Evolutionary conservation across 179 eudicot genomes (phyloP).

Genomic region (Beta corolliflora): DNA sequence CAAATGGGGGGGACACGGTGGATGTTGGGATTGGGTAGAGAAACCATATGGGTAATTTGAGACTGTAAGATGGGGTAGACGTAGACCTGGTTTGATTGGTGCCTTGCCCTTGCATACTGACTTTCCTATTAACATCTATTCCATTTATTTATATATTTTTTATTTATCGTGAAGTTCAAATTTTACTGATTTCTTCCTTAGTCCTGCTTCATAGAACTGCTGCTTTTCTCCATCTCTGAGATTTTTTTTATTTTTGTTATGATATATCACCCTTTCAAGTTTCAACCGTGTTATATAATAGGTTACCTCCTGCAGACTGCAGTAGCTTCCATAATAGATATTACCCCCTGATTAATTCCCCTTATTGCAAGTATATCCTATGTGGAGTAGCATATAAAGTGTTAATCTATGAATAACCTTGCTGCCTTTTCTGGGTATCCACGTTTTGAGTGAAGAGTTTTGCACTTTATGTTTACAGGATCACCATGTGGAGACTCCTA

Average conservation of each 20-base stretch:
- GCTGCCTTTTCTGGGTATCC: background rate
- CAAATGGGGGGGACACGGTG: background rate
- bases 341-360: background rate
- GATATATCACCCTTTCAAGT: too few species aligned
- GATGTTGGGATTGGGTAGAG: background rate
- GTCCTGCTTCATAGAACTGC: too few species aligned
- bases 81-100: too few species aligned
- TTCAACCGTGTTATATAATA: background rate
- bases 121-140: too few species aligned
- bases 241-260: too few species aligned
- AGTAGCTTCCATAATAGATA: background rate
- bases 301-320: background rate
- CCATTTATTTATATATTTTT: too few species aligned
- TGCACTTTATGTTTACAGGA: conserved; percentile 39
- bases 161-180: too few species aligned
- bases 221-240: too few species aligned
- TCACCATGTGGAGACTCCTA: conserved; percentile 69
- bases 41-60: background rate
- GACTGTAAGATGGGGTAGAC: background rate
- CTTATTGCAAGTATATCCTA: background rate
- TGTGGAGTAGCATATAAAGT: background rate
- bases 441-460: background rate
- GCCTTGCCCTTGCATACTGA: too few species aligned
- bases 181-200: too few species aligned
- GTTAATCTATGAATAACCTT: background rate